These are phyloP conservation scores for Dendrocalamus sinicus DNA, from an alignment of 176 grass and related monocot species.

Conservation along the genomic window DNA sequence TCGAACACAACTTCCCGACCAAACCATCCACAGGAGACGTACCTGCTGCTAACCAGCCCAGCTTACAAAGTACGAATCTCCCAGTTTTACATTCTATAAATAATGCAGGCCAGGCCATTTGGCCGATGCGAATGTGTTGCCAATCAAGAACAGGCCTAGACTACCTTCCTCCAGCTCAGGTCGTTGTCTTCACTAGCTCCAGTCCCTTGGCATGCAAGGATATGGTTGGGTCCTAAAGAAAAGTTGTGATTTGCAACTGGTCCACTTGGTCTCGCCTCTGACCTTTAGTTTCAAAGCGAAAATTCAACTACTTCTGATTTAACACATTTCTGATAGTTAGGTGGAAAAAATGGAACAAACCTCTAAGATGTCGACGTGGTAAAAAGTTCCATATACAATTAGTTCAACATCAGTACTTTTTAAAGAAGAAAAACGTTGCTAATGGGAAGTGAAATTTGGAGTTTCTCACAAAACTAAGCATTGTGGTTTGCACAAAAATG, in stretches of 20 bases:
- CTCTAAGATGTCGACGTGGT: background rate
- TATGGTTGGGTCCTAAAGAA: constrained; percentile 35
- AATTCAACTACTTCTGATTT: constrained; percentile 54
- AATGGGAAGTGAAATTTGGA: background rate
- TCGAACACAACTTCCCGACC: constrained; percentile 39
- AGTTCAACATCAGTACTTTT: background rate
- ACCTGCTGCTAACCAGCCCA: constrained; percentile 38
- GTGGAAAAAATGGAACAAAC: constrained; percentile 18
- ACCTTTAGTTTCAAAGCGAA: constrained; percentile 46
- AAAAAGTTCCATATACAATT: background rate
- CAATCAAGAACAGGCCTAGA: constrained; percentile 21
- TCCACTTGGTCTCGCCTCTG: constrained; percentile 46
- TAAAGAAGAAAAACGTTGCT: background rate
- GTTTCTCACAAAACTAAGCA: background rate
- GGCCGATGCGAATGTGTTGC: constrained; percentile 36
- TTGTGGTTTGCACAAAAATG: background rate
- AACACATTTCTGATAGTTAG: constrained; percentile 39
- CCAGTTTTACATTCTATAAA: background rate
- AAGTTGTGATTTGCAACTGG: constrained; percentile 36
- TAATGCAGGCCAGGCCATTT: constrained; percentile 24
- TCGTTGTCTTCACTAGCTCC: constrained; percentile 47
- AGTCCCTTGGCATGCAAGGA: constrained; percentile 57
- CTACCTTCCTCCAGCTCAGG: constrained; percentile 27
- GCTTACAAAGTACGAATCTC: constrained; percentile 37
- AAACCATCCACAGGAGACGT: constrained; percentile 28